Base-by-base conservation (phyloP, 2,329 filamentous ascomycete genomes). In the Decorospora gaudefroyi region DNA sequence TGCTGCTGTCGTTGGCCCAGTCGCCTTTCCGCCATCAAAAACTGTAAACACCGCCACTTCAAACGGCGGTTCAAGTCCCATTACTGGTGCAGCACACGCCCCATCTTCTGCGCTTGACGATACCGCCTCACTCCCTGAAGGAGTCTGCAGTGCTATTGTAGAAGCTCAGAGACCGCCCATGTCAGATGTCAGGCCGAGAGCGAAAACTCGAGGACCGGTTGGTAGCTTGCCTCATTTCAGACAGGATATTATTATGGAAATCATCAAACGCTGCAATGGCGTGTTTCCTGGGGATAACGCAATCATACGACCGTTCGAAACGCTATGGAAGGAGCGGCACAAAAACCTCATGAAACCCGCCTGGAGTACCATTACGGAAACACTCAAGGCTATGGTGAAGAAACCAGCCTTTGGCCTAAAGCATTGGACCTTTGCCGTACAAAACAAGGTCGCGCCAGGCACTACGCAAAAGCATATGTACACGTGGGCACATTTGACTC, bases 251-350 rank as follows among this genome's bases (percentile, higher is more conserved):
- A 68, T 84, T 3, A 64, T 80, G 59, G 74, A 81, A 17, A 76
- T 84, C 26, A 57, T 84, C 9, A 69, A 78, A 30, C 72, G 74
- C 34, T 78, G 77, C 41, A 73, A 74, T 31, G 82, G 82, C 6
- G 76, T 78, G 2, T 83, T 78, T 39, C 79, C 81, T 2, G 73
- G 77, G 25, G 75, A 78, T 16, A 71, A 70, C 30, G 79, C 82
- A 51, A 72, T 84, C n/a, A 76, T 73, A 63, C 72, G 76, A 50
- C 76, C 81, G 6, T 83, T 82, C 51, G 67, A 72, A 10, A 74
- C 75, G 2, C 67, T 74, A 11, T 85, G 81, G 80, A 68, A 74
- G 71, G 59, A 71, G 46, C 74, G 73, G 10, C 44, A 61, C 51
- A 62, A 50, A 6, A 49, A 61, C 21, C 49, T 51, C 7, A 57